Percentiles rank a stretch among this genome's conserved stretches.
Conservation (phyloP, 257 asterid genomes). For the Solanum pimpinellifolium region DNA sequence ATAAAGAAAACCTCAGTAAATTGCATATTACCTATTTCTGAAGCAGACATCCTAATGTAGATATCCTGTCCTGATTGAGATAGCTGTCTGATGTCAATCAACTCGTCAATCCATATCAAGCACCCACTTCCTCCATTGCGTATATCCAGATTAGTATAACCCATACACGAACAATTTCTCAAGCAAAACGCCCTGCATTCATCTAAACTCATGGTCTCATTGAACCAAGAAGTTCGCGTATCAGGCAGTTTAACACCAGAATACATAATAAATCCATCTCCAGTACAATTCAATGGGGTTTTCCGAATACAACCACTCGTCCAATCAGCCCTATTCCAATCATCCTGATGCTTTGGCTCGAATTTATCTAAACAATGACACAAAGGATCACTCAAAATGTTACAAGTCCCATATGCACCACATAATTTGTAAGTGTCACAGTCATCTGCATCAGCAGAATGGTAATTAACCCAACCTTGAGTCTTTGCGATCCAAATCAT, state of each 20-base stretch:
- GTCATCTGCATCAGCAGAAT: conserved; percentile 4
- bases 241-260: conserved; percentile 19
- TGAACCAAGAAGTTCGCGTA: conserved; percentile 1
- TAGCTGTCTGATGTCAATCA: conserved; percentile 13
- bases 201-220: neutral
- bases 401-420: conserved; percentile 17
- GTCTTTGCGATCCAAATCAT: neutral
- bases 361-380: conserved; percentile 13
- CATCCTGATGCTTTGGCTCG: conserved; percentile 4
- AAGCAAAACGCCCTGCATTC: conserved; percentile 14
- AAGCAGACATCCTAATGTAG: conserved; percentile 17
- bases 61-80: conserved; percentile 13
- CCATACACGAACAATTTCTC: conserved; percentile 16
- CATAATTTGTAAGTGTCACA: conserved; percentile 15
- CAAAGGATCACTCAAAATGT: neutral
- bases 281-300: conserved; percentile 1
- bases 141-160: conserved; percentile 11
- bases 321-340: conserved; percentile 15
- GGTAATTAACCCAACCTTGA: conserved; percentile 11
- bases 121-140: conserved; percentile 15
- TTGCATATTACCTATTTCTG: conserved; percentile 13
- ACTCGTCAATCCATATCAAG: conserved; percentile 14
- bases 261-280: conserved; percentile 10
- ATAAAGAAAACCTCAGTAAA: neutral
- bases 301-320: conserved; percentile 6